Conservation (phyloP, 331 rosid genomes). For the Pyracantha coccinea region DNA sequence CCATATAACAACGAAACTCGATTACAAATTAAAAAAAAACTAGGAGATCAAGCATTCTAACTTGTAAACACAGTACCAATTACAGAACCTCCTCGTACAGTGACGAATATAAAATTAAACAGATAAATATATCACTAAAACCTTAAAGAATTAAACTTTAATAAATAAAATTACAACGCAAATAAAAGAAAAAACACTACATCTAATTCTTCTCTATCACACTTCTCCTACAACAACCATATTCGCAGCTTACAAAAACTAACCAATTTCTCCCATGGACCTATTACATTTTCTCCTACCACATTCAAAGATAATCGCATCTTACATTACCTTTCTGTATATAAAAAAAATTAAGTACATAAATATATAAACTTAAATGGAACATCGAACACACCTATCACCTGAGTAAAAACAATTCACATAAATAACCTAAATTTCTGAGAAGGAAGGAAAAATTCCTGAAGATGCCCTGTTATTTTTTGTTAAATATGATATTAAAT, state of each 20-base stretch:
- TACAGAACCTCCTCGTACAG: neutral
- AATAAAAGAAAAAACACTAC: neutral
- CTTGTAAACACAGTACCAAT: neutral
- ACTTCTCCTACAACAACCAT: neutral
- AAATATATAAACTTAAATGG: neutral
- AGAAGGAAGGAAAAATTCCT: neutral
- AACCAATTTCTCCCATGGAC: neutral
- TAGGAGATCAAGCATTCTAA: neutral
- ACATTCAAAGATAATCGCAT: neutral
- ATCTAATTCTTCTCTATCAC: neutral
- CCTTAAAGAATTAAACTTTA: neutral
- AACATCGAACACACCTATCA: neutral
- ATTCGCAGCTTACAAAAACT: neutral
- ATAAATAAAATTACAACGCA: neutral
- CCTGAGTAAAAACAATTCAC: neutral
- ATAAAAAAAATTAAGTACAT: neutral
- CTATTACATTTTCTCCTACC: neutral
- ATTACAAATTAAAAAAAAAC: neutral
- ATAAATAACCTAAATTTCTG: neutral
- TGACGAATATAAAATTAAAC: neutral
- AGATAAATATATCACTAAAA: neutral
- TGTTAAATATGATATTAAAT: no score
- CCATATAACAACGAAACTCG: neutral
- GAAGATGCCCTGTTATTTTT: no score
- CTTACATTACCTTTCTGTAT: neutral